Conservation (phyloP, 1,284 basidiomycete species). For the Microbotryomycetes sp. region DNA sequence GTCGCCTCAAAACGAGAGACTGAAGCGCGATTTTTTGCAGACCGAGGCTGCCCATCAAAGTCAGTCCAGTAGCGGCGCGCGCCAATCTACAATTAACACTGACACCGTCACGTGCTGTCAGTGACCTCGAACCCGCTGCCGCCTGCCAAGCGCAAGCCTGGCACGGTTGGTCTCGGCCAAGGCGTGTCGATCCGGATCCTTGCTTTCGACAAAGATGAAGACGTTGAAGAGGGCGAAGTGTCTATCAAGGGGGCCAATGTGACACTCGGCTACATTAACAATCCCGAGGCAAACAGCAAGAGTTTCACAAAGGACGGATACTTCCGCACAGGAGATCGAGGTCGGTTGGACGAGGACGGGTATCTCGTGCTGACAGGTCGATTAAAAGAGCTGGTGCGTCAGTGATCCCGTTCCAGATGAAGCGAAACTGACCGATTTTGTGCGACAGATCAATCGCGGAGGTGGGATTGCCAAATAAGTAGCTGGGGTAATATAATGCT, state of each 20-base stretch:
- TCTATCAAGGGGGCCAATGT: slow-evolving; percentile 47
- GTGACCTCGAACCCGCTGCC: slow-evolving; percentile 42
- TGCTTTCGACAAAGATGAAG: slow-evolving; percentile 3
- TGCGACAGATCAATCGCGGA: slow-evolving; percentile 25
- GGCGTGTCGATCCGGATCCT: slow-evolving; percentile 45
- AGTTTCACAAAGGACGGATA: slow-evolving; percentile 42
- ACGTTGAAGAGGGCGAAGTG: slow-evolving; percentile 43
- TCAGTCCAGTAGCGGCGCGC: slow-evolving; percentile 33
- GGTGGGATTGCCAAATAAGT: slow-evolving; percentile 28
- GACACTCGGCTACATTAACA: slow-evolving; percentile 46
- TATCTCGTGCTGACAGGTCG: slow-evolving; percentile 56
- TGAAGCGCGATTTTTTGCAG: slow-evolving; percentile 8
- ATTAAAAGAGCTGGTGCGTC: slow-evolving; percentile 50
- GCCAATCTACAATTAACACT: not conserved
- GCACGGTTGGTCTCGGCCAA: slow-evolving; percentile 46
- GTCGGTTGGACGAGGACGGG: slow-evolving; percentile 54
- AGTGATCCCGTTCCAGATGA: slow-evolving; percentile 29
- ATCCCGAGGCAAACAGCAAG: slow-evolving; percentile 41
- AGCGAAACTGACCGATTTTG: not conserved
- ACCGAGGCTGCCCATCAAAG: slow-evolving; percentile 46
- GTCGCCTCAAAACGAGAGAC: not conserved
- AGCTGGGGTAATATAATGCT: no score
- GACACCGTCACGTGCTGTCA: not conserved
- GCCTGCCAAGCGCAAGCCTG: slow-evolving; percentile 42
- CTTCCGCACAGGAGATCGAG: slow-evolving; percentile 58